Conservation (phyloP, 225 moss, liverwort and hornwort genomes). For the Sphagnum tenellum region DNA sequence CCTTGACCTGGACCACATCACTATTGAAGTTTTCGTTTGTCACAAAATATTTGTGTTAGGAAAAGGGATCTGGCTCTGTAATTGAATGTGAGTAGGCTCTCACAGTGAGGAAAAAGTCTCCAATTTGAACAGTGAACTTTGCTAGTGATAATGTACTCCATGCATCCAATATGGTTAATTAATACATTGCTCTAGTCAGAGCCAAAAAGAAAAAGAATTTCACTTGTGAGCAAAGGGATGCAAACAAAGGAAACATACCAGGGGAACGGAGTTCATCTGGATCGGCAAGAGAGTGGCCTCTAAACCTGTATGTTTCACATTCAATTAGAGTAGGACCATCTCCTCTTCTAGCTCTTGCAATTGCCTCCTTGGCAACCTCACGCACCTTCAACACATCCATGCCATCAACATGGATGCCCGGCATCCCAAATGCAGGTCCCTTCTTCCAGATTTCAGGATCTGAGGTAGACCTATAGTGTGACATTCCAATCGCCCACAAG, state of each 20-base stretch:
- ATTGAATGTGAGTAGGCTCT: no score
- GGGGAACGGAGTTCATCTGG: constrained; percentile 95
- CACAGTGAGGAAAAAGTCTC: no score
- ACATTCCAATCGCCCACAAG: constrained; percentile 96
- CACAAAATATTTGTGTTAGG: no score
- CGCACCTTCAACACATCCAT: constrained; percentile 97
- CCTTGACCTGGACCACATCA: no score
- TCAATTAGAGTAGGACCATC: constrained; percentile 91
- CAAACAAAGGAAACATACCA: constrained; percentile 24
- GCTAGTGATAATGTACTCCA: no score
- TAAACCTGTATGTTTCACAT: constrained; percentile 93
- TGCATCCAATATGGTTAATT: no score
- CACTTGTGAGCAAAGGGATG: no score
- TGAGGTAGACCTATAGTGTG: constrained; percentile 80
- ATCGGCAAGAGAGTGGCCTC: constrained; percentile 93
- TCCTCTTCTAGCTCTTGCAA: constrained; percentile 78
- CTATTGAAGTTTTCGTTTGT: no score
- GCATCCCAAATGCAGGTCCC: constrained; percentile 92
- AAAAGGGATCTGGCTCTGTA: no score
- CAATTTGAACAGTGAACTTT: no score
- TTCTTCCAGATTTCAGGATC: constrained; percentile 85
- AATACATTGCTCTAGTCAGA: no score
- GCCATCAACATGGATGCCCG: constrained; percentile 79
- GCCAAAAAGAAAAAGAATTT: no score
- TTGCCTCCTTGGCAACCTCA: constrained; percentile 87